These are phyloP conservation scores for Plasmodium knowlesi DNA, from an alignment of 169 alveolate species.

Conservation along the genomic window DNA sequence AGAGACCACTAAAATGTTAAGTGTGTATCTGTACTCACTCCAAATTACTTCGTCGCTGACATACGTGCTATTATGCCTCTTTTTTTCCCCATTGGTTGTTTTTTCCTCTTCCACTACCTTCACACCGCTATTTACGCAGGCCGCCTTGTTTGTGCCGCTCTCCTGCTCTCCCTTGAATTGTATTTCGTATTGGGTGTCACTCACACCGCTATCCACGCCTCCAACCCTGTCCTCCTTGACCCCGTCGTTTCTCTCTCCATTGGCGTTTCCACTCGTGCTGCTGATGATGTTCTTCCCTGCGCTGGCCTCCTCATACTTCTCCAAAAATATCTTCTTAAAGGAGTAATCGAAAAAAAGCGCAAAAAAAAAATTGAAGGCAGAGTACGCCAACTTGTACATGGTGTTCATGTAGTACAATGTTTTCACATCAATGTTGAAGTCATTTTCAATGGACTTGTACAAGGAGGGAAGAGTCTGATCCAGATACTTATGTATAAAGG, in stretches of 20 bases:
- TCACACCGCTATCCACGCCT: neutral
- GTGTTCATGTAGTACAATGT: slow-evolving; percentile 52
- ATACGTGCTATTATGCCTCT: neutral
- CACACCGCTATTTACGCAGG: neutral
- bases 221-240: neutral
- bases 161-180: neutral
- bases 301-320: slow-evolving; percentile 1
- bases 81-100: neutral
- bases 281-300: neutral
- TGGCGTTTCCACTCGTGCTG: neutral
- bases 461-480: slow-evolving; percentile 71
- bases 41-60: slow-evolving; percentile 19
- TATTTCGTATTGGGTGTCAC: slow-evolving; percentile 22
- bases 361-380: slow-evolving; percentile 41
- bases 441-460: slow-evolving; percentile 65
- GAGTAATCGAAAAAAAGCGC: slow-evolving; percentile 59
- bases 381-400: slow-evolving; percentile 42
- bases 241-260: neutral
- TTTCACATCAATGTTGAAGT: slow-evolving; percentile 35
- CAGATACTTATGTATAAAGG: slow-evolving; percentile 62
- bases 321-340: slow-evolving; percentile 22
- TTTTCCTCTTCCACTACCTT: slow-evolving; percentile 2
- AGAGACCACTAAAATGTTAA: slow-evolving; percentile 12
- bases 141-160: neutral
- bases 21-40: slow-evolving; percentile 36